Conservation (phyloP, 306 rosid genomes). For the Glycyrrhiza uralensis region DNA sequence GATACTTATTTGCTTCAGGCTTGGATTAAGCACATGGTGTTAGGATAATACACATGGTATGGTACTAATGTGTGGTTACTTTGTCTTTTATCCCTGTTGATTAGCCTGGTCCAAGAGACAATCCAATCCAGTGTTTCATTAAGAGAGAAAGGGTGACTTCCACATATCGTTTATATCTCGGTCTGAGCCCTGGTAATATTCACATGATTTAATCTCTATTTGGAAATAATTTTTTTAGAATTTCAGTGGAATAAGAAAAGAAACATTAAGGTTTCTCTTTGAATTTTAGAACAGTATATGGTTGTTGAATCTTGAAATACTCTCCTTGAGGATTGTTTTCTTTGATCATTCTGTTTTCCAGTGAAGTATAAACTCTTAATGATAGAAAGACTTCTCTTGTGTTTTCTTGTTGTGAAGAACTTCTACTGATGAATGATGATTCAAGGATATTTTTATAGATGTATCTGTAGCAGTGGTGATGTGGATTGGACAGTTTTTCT, state of each 20-base stretch:
- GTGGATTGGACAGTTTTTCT: too few species aligned
- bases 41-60: neutral
- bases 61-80: slow-evolving; percentile 14
- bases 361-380: neutral
- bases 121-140: slow-evolving; percentile 84
- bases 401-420: neutral
- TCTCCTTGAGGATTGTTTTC: neutral
- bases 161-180: slow-evolving; percentile 76
- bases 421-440: neutral
- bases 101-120: slow-evolving; percentile 86
- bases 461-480: too few species aligned
- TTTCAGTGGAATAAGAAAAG: neutral
- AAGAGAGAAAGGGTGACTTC: slow-evolving; percentile 81
- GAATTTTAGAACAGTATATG: neutral
- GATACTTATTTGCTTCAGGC: neutral
- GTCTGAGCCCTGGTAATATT: slow-evolving; percentile 83
- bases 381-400: neutral
- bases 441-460: neutral
- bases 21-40: neutral
- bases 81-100: slow-evolving; percentile 7
- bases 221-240: neutral
- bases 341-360: neutral
- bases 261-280: neutral
- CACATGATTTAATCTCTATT: neutral
- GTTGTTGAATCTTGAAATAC: neutral